Evolutionary conservation across 2,329 filamentous ascomycete genomes (phyloP).

Genomic region (Penicillium sp.): DNA sequence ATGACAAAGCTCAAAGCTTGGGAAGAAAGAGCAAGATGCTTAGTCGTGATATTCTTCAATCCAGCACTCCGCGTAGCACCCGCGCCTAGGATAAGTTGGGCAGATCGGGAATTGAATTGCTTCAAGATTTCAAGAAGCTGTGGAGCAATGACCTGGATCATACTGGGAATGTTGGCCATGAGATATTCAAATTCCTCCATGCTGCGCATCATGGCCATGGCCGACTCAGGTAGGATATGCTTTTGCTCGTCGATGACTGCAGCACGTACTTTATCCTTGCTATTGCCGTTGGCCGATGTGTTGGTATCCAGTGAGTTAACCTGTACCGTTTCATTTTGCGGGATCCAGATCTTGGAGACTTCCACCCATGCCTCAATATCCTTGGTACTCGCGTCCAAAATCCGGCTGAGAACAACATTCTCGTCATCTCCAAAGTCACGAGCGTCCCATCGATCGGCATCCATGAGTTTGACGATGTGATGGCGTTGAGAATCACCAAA

Average conservation of each 20-base stretch:
- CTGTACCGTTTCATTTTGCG: slow-evolving; percentile 28
- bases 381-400: slow-evolving; percentile 63
- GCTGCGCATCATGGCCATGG: slow-evolving; percentile 77
- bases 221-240: slow-evolving; percentile 84
- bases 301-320: slow-evolving; percentile 43
- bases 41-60: slow-evolving; percentile 93
- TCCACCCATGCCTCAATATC: slow-evolving; percentile 62
- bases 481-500: slow-evolving; percentile 63
- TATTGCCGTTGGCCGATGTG: slow-evolving; percentile 36
- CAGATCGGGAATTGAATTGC: slow-evolving; percentile 92
- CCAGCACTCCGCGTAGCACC: slow-evolving; percentile 88
- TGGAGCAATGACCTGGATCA: slow-evolving; percentile 80
- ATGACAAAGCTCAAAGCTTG: slow-evolving; percentile 89
- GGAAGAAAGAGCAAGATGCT: slow-evolving; percentile 88
- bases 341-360: slow-evolving; percentile 56
- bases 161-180: slow-evolving; percentile 82
- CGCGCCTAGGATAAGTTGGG: slow-evolving; percentile 93
- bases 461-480: slow-evolving; percentile 61
- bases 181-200: slow-evolving; percentile 83
- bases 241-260: slow-evolving; percentile 83
- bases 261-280: slow-evolving; percentile 68
- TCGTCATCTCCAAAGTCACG: slow-evolving; percentile 64
- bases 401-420: slow-evolving; percentile 54
- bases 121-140: slow-evolving; percentile 85
- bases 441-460: slow-evolving; percentile 67